These are phyloP conservation scores for Nemania sp. DNA, from an alignment of 2,329 filamentous ascomycete genomes.

Conservation along the genomic window DNA sequence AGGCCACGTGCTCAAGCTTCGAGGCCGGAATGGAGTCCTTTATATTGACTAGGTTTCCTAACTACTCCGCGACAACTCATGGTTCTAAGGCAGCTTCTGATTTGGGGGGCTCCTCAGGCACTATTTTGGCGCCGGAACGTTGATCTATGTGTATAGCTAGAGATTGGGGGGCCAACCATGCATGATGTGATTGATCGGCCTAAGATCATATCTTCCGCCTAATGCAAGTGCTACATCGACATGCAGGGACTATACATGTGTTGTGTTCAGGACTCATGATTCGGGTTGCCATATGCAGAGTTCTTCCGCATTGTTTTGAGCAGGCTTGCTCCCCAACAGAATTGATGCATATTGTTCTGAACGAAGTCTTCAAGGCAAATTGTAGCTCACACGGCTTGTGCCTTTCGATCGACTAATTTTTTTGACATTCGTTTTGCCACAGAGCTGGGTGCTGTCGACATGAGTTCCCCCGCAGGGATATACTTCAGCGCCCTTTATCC, in stretches of 20 bases:
- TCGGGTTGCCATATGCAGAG: slow-evolving; percentile 5
- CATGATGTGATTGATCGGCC: slow-evolving; percentile 2
- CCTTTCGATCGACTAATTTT: slow-evolving; percentile 70
- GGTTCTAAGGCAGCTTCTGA: slow-evolving; percentile 7
- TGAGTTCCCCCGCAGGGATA: slow-evolving; percentile 80
- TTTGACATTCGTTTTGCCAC: slow-evolving; percentile 64
- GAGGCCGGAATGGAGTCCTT: slow-evolving; percentile 31
- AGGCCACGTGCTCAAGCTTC: slow-evolving; percentile 30
- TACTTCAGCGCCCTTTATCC: slow-evolving; percentile 67
- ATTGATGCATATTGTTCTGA: not conserved
- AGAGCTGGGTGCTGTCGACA: slow-evolving; percentile 61
- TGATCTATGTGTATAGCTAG: not conserved
- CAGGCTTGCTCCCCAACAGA: not conserved
- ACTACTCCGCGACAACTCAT: slow-evolving; percentile 5
- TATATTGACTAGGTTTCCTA: not conserved
- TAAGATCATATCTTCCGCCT: not conserved
- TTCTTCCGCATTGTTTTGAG: slow-evolving; percentile 4
- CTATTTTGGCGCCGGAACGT: slow-evolving; percentile 2
- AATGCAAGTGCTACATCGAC: not conserved
- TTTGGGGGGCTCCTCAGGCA: not conserved
- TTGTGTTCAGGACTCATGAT: slow-evolving; percentile 1
- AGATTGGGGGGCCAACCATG: not conserved
- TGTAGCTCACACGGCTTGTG: slow-evolving; percentile 60
- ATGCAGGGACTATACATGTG: slow-evolving; percentile 1
- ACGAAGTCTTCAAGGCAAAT: slow-evolving; percentile 29